Percentiles rank a stretch among this genome's conserved stretches.
Conservation (phyloP, 1,284 basidiomycete species). For the Fomitopsis pinicola region DNA sequence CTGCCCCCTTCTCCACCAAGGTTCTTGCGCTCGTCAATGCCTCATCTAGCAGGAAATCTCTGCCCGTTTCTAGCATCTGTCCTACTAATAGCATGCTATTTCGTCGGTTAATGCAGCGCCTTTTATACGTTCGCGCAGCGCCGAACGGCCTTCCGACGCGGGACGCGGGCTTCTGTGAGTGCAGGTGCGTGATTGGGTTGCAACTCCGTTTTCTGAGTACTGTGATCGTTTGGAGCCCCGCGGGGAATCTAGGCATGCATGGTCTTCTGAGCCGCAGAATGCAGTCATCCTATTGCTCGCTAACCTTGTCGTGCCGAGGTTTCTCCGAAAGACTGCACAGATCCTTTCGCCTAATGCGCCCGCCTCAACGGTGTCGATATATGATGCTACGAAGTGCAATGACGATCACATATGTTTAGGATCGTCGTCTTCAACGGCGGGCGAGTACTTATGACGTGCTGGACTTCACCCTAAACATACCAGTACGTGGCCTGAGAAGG, state of each 20-base stretch:
- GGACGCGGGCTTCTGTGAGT: background rate
- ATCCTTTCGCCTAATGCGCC: background rate
- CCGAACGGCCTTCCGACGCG: conserved; percentile 1
- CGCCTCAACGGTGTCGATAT: background rate
- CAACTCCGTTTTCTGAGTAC: background rate
- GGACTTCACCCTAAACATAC: background rate
- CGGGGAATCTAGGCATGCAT: background rate
- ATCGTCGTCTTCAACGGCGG: background rate
- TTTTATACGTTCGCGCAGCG: background rate
- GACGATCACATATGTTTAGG: background rate
- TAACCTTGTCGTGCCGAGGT: conserved; percentile 5
- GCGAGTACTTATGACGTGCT: background rate
- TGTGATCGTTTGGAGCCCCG: background rate
- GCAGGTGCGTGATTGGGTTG: background rate
- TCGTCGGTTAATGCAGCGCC: background rate
- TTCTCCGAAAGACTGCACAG: background rate
- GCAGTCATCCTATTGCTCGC: background rate
- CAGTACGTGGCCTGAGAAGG: background rate
- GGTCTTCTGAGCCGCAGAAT: background rate
- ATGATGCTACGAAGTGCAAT: background rate
- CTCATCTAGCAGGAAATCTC: background rate
- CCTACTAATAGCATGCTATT: conserved; percentile 3
- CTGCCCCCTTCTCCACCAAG: background rate
- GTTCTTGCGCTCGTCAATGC: background rate
- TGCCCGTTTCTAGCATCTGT: background rate